Conservation (phyloP, 495 filamentous ascomycete genomes). For the Annulohypoxylon bovei region DNA sequence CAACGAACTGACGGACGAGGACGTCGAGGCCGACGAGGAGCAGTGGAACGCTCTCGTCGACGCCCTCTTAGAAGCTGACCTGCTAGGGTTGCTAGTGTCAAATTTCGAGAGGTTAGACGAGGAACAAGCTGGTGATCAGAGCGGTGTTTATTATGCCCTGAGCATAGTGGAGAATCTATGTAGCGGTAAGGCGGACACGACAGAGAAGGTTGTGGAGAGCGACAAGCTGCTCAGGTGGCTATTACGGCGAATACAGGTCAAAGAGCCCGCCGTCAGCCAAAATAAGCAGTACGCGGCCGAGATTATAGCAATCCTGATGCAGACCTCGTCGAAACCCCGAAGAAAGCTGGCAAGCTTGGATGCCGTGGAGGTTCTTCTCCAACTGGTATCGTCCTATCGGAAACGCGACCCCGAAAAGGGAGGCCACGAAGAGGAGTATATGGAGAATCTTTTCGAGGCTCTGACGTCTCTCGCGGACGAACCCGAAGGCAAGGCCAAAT, state of each 20-base stretch:
- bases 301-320: slow-evolving; percentile 82
- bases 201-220: slow-evolving; percentile 74
- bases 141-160: slow-evolving; percentile 86
- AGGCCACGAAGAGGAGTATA: slow-evolving; percentile 91
- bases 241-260: slow-evolving; percentile 63
- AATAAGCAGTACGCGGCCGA: slow-evolving; percentile 98
- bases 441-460: slow-evolving; percentile 90
- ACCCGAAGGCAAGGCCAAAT: slow-evolving; percentile 77
- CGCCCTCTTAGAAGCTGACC: slow-evolving; percentile 82
- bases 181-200: slow-evolving; percentile 67
- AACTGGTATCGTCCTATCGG: slow-evolving; percentile 87
- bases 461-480: slow-evolving; percentile 83
- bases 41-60: slow-evolving; percentile 87
- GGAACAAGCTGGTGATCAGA: slow-evolving; percentile 75
- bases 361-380: slow-evolving; percentile 81
- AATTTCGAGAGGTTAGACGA: slow-evolving; percentile 90
- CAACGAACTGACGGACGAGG: slow-evolving; percentile 92
- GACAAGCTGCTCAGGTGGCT: slow-evolving; percentile 78
- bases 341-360: slow-evolving; percentile 70
- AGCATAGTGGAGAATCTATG: slow-evolving; percentile 87
- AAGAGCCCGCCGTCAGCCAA: slow-evolving; percentile 64
- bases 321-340: slow-evolving; percentile 71
- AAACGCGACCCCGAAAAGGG: slow-evolving; percentile 87
- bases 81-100: slow-evolving; percentile 82
- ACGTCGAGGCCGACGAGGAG: slow-evolving; percentile 82